Conservation (phyloP, 2,329 filamentous ascomycete species). For the Fusarium tanahbumbuense region DNA sequence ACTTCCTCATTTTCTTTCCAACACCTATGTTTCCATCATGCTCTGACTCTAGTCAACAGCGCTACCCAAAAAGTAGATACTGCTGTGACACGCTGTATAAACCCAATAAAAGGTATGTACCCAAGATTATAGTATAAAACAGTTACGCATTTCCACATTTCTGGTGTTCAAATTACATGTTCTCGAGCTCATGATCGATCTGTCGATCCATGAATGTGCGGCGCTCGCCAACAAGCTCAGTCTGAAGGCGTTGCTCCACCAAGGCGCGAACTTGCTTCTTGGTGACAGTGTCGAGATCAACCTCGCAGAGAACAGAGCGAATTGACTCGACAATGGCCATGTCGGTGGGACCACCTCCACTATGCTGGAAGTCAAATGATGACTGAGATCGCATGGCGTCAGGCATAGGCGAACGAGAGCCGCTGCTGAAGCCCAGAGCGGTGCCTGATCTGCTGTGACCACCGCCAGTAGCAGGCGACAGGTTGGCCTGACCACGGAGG, state of each 20-base stretch:
- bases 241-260: slow-evolving; percentile 93
- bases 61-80: slow-evolving; percentile 13
- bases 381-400: slow-evolving; percentile 62
- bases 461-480: slow-evolving; percentile 57
- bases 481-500: slow-evolving; percentile 61
- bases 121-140: slow-evolving; percentile 34
- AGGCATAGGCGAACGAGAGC: slow-evolving; percentile 59
- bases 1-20: slow-evolving; percentile 39
- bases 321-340: slow-evolving; percentile 85
- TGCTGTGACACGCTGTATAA: slow-evolving; percentile 26
- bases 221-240: slow-evolving; percentile 86
- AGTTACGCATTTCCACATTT: slow-evolving; percentile 11
- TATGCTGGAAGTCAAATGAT: slow-evolving; percentile 71
- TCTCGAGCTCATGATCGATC: slow-evolving; percentile 93
- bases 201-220: slow-evolving; percentile 89
- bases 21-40: slow-evolving; percentile 25
- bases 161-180: slow-evolving; percentile 72
- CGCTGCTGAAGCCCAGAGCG: slow-evolving; percentile 60
- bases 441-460: slow-evolving; percentile 56
- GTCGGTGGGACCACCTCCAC: slow-evolving; percentile 77
- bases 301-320: slow-evolving; percentile 82
- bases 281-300: slow-evolving; percentile 95
- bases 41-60: slow-evolving; percentile 18
- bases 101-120: slow-evolving; percentile 41
- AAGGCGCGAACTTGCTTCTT: slow-evolving; percentile 96